Evolutionary conservation across 2,329 filamentous ascomycete genomes (phyloP), one percentile per base, ranked within the genome.

Genomic region (Zalaria sp.): DNA sequence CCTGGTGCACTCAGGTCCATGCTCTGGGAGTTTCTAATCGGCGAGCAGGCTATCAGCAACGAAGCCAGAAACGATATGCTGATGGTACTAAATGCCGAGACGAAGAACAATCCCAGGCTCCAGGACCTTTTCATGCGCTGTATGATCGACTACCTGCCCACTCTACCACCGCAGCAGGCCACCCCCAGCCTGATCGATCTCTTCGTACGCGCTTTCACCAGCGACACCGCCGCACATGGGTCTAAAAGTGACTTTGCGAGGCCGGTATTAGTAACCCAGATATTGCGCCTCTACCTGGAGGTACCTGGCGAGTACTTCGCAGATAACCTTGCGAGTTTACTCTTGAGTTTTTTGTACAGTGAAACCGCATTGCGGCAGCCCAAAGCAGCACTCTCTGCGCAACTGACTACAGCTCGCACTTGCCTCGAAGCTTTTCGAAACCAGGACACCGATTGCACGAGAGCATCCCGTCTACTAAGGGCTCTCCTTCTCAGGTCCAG

Each of bases 21-120:
- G 8, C 68, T 93, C 2, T 93, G 85, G 84, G 68, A 80, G 43
- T 66, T 80, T 34, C 67, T 91, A 26, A 76, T 93, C 38, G 82
- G 85, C 8, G 66, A 71, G 4, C 62, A 68, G 34, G 75, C 78
- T 3, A 62, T 77, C 3, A 75, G 72, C 25, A 62, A 69, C 3
- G 68, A 73, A 5, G 77, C 83, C 45, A 71, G 83, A 42, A 71
- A 75, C 45, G 64, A 69, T 9, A 81, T 79, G 0, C 93, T 87
- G 87, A 64, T 72, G 26, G 72, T 80, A 43, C 60, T 89, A 40
- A 71, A 75, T 56, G 49, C 51, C 11, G 61, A 69, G 25, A 58
- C 67, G 27, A 65, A 60, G 47, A 63, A 62, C 37, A 45, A 54
- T 1, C 27, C 25, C 0, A 38, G 34, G 5, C 41, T 46, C 18